phyloP scores from a whole-genome alignment of 176 grass and related monocot species.

The maize (Zea mays) region Zm-B73-REFERENCE-NAM-5.0 NC_050098.1:180283001-180283500 shows the following conservation, averaged over 20 bases:
- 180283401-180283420: constrained; percentile 26
- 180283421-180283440: constrained; percentile 57
- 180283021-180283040: background rate
- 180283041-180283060: background rate
- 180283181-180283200: constrained; percentile 59
- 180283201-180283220: constrained; percentile 69
- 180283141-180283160: constrained; percentile 14
- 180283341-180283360: constrained; percentile 66
- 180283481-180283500: constrained; percentile 81
- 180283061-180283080: background rate
- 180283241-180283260: constrained; percentile 96
- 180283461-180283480: constrained; percentile 81
- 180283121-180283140: background rate
- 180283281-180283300: constrained; percentile 56
- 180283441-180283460: constrained; percentile 78
- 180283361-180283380: constrained; percentile 58
- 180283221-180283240: constrained; percentile 81
- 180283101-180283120: background rate
- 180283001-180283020: constrained; percentile 12
- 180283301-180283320: constrained; percentile 51
- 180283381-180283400: background rate
- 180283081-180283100: background rate
- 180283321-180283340: constrained; percentile 47
- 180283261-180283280: constrained; percentile 81
- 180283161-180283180: constrained; percentile 10